Evolutionary conservation across 2,329 filamentous ascomycete genomes (phyloP).

Genomic region (Trichophyton rubrum): DNA sequence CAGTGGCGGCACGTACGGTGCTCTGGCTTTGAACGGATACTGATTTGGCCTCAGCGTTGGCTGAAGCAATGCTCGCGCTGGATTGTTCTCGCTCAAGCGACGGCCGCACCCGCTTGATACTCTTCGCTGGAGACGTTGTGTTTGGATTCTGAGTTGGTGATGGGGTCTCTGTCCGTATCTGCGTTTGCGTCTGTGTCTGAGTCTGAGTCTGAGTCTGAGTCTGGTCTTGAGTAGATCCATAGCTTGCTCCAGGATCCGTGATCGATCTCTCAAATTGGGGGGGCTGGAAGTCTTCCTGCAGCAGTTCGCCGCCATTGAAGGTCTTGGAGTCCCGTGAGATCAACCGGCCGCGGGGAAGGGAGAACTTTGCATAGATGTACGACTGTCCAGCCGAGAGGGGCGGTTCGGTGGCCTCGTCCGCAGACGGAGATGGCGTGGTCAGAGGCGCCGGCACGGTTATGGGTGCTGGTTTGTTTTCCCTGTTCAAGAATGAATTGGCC

Average conservation of each 20-base stretch:
- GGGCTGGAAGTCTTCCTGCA: constrained; percentile 26
- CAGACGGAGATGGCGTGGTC: not conserved
- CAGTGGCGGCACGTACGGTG: constrained; percentile 39
- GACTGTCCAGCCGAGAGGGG: constrained; percentile 47
- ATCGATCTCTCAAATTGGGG: constrained; percentile 42
- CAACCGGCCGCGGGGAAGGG: constrained; percentile 67
- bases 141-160: constrained; percentile 15
- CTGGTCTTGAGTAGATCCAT: constrained; percentile 6
- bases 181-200: constrained; percentile 13
- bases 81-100: constrained; percentile 6
- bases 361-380: constrained; percentile 77
- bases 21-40: constrained; percentile 53
- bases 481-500: constrained; percentile 8
- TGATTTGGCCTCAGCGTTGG: constrained; percentile 21
- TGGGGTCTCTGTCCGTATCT: constrained; percentile 19
- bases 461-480: constrained; percentile 20
- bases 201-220: constrained; percentile 17
- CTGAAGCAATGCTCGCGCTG: constrained; percentile 30
- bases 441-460: constrained; percentile 21
- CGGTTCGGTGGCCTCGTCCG: constrained; percentile 16
- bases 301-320: not conserved
- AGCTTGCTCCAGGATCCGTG: constrained; percentile 22
- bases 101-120: not conserved
- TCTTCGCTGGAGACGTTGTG: not conserved
- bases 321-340: constrained; percentile 52